Evolutionary conservation across 495 filamentous ascomycete species (phyloP).

Genomic region (Tuber brumale): DNA sequence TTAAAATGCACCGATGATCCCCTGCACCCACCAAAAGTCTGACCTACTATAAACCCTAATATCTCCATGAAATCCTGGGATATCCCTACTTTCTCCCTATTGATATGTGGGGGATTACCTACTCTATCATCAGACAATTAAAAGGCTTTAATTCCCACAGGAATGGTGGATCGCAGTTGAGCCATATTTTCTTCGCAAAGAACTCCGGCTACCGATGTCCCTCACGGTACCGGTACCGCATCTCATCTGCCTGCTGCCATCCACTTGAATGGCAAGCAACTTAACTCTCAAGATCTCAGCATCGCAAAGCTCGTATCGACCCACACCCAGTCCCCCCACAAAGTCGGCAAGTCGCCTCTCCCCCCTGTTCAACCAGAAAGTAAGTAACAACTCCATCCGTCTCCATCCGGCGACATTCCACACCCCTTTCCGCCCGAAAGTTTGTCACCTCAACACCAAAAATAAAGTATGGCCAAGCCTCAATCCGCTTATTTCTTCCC

Average conservation of each 20-base stretch:
- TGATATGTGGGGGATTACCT: no score
- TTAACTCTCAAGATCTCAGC: background rate
- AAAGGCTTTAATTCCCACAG: no score
- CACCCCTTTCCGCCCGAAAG: background rate
- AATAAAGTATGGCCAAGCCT: background rate
- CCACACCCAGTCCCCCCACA: background rate
- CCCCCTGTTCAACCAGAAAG: background rate
- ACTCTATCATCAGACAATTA: no score
- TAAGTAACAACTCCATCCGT: background rate
- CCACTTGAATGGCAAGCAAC: background rate
- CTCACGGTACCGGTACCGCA: no score
- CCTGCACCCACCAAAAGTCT: no score
- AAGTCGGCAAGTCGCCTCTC: background rate
- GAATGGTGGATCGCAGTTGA: no score
- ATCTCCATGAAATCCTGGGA: no score
- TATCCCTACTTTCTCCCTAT: no score
- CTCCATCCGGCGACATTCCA: background rate
- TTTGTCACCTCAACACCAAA: background rate
- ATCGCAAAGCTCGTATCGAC: background rate
- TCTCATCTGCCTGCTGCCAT: background rate
- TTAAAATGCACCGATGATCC: no score
- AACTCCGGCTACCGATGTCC: no score
- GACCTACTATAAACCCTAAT: no score
- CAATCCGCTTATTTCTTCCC: background rate
- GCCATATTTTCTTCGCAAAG: no score